phyloP scores from a whole-genome alignment of 345 rosid genomes.

The Lepidium sativum region DNA sequence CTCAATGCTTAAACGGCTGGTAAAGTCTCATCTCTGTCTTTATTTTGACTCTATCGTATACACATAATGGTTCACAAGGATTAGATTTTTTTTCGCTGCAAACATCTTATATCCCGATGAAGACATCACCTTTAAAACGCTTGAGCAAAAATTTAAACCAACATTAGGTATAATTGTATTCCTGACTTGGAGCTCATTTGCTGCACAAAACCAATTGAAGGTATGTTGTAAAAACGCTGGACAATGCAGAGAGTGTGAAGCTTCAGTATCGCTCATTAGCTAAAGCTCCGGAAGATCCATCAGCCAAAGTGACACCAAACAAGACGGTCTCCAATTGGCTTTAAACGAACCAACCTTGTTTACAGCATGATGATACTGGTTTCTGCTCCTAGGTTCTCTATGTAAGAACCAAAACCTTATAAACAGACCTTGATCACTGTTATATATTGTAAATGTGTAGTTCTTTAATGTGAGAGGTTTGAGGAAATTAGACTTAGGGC shows the following conservation, averaged over 20 bases:
- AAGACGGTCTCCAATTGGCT: conserved; percentile 65
- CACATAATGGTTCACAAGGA: neutral
- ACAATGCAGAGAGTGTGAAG: conserved; percentile 92
- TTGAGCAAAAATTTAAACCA: neutral
- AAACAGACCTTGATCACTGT: neutral
- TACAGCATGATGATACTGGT: neutral
- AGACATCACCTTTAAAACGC: neutral
- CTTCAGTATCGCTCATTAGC: conserved; percentile 91
- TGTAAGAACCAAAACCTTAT: neutral
- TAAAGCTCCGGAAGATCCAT: conserved; percentile 49
- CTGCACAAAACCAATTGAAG: conserved; percentile 26
- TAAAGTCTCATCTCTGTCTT: conserved; percentile 18
- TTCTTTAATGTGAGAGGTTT: neutral
- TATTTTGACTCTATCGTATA: neutral
- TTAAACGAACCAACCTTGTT: conserved; percentile 16
- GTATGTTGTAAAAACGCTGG: conserved; percentile 95
- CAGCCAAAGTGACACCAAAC: conserved; percentile 39
- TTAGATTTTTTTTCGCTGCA: neutral
- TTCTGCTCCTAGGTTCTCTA: neutral
- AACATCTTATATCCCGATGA: neutral
- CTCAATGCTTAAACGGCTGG: conserved; percentile 99
- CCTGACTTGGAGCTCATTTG: neutral
- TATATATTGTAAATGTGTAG: conserved; percentile 13
- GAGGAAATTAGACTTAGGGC: neutral
- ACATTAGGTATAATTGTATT: neutral